Evolutionary conservation across 2,329 filamentous ascomycete genomes (phyloP).

Genomic region (Graphium sp.): DNA sequence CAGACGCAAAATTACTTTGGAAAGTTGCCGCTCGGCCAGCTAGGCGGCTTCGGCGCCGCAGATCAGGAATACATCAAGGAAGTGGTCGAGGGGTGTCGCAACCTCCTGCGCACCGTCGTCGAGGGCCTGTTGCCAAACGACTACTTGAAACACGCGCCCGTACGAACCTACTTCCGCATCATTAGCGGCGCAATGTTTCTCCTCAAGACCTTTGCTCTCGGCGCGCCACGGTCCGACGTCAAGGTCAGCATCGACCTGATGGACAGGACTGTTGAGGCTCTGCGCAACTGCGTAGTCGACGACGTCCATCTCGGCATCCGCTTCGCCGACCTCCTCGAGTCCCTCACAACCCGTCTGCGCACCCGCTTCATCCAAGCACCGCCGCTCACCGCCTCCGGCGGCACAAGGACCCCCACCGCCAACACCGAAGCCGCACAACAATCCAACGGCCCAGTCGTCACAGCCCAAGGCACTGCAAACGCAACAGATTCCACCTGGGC

Average conservation of each 20-base stretch:
- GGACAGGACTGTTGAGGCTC: slow-evolving; percentile 55
- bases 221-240: slow-evolving; percentile 63
- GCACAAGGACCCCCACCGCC: slow-evolving; percentile 21
- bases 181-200: slow-evolving; percentile 75
- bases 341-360: slow-evolving; percentile 55
- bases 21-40: slow-evolving; percentile 43
- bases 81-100: slow-evolving; percentile 62
- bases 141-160: slow-evolving; percentile 68
- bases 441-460: slow-evolving; percentile 10
- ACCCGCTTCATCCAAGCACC: slow-evolving; percentile 57
- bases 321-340: slow-evolving; percentile 70
- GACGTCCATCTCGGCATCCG: slow-evolving; percentile 74
- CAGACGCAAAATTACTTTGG: slow-evolving; percentile 50
- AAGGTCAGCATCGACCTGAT: slow-evolving; percentile 59
- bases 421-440: slow-evolving; percentile 12
- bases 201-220: slow-evolving; percentile 69
- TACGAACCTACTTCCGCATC: slow-evolving; percentile 74
- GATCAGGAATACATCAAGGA: slow-evolving; percentile 61
- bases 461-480: slow-evolving; percentile 5
- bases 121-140: slow-evolving; percentile 58
- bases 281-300: slow-evolving; percentile 66
- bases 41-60: slow-evolving; percentile 45
- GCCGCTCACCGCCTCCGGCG: slow-evolving; percentile 21
- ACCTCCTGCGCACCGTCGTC: slow-evolving; percentile 61
- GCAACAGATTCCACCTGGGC: slow-evolving; percentile 7